Percentiles rank a stretch among this genome's conserved stretches.
phyloP scores from a whole-genome alignment of 2,329 filamentous ascomycete species.

The Microsporum ferrugineum region DNA sequence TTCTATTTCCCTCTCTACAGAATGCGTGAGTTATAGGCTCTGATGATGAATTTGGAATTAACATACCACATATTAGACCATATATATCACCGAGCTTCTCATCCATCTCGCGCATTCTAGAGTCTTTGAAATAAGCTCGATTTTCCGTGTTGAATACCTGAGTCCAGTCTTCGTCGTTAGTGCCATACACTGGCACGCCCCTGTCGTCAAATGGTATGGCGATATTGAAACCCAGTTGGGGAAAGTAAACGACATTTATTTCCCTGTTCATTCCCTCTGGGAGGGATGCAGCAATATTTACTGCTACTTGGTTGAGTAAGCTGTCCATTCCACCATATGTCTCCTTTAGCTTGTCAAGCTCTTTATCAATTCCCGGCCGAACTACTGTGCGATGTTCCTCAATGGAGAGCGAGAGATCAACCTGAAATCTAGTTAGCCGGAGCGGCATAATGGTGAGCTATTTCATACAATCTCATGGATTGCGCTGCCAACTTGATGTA shows the following conservation, averaged over 20 bases:
- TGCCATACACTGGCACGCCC: conserved; percentile 52
- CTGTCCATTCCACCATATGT: conserved; percentile 66
- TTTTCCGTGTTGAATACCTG: conserved; percentile 62
- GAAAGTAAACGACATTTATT: conserved; percentile 76
- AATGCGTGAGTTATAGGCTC: not conserved
- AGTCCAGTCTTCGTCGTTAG: conserved; percentile 59
- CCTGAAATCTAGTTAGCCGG: conserved; percentile 26
- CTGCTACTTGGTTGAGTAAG: conserved; percentile 57
- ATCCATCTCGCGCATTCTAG: conserved; percentile 69
- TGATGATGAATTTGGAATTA: conserved; percentile 20
- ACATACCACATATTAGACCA: conserved; percentile 61
- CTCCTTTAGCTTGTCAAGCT: conserved; percentile 67
- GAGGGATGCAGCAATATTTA: conserved; percentile 50
- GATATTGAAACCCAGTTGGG: conserved; percentile 82
- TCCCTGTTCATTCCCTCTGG: conserved; percentile 45
- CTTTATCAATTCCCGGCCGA: conserved; percentile 55
- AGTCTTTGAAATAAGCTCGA: conserved; percentile 76
- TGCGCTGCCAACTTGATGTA: conserved; percentile 56
- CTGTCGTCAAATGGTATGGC: conserved; percentile 55
- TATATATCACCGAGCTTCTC: conserved; percentile 73
- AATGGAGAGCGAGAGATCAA: conserved; percentile 70
- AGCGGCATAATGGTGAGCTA: not conserved
- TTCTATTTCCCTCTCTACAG: conserved; percentile 70
- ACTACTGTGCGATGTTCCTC: conserved; percentile 63
- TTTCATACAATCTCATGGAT: conserved; percentile 52